Conservation (phyloP, 1,284 basidiomycete genomes). For the Ceratobasidium sp. region DNA sequence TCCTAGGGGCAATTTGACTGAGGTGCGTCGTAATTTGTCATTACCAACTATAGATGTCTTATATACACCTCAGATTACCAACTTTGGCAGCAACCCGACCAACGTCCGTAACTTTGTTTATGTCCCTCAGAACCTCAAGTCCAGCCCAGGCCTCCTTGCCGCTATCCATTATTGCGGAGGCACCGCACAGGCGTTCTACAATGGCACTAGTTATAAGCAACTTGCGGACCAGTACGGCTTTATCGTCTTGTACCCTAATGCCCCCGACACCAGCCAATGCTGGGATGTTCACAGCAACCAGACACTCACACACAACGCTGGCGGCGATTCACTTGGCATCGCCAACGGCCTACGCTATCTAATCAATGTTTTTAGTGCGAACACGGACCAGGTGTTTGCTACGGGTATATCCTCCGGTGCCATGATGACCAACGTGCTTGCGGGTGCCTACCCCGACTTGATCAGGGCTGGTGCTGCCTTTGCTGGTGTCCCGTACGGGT, state of each 20-base stretch:
- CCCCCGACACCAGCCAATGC: slow-evolving; percentile 54
- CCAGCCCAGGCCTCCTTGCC: slow-evolving; percentile 58
- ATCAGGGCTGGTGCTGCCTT: slow-evolving; percentile 59
- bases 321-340: slow-evolving; percentile 64
- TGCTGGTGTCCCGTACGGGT: slow-evolving; percentile 63
- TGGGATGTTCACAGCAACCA: slow-evolving; percentile 62
- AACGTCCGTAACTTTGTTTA: too few relatives aligned
- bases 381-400: slow-evolving; percentile 56
- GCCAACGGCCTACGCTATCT: slow-evolving; percentile 60
- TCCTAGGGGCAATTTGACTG: slow-evolving; percentile 5
- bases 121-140: slow-evolving; percentile 54
- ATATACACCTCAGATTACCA: too few relatives aligned
- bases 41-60: too few relatives aligned
- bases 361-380: slow-evolving; percentile 58
- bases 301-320: slow-evolving; percentile 62
- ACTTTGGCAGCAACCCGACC: too few relatives aligned
- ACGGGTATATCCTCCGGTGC: slow-evolving; percentile 62
- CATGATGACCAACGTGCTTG: slow-evolving; percentile 63
- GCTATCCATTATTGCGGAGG: slow-evolving; percentile 62
- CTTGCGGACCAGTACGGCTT: too few relatives aligned
- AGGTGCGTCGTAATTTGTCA: neutral
- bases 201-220: slow-evolving; percentile 57
- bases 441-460: slow-evolving; percentile 63
- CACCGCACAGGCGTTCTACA: slow-evolving; percentile 61
- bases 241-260: slow-evolving; percentile 55